A percentile compares a stretch with the other conserved stretches of the same genome.
Conservation (phyloP, 257 asterid species). For the Paraleonurus japonicus region DNA sequence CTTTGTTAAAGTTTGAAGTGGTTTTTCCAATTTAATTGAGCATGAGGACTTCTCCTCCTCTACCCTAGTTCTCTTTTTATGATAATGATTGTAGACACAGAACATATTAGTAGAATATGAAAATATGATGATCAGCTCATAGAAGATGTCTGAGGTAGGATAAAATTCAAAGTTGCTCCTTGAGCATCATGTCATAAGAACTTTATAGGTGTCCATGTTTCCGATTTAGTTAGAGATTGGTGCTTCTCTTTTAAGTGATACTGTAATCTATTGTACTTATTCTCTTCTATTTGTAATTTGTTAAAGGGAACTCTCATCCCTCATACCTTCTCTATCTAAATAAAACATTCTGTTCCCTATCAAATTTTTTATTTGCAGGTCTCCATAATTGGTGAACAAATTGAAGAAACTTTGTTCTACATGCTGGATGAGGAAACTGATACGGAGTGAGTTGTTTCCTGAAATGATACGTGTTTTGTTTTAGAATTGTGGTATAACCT, state of each 20-base stretch:
- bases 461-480: slow-evolving; percentile 10
- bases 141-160: background rate
- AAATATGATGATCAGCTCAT: slow-evolving; percentile 23
- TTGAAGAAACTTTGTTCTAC: slow-evolving; percentile 91
- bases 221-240: background rate
- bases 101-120: slow-evolving; percentile 19
- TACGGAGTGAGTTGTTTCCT: slow-evolving; percentile 66
- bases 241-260: background rate
- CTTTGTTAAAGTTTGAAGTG: slow-evolving; percentile 17
- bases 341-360: background rate
- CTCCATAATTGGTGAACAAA: slow-evolving; percentile 76
- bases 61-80: slow-evolving; percentile 9
- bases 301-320: background rate
- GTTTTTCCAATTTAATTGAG: slow-evolving; percentile 17
- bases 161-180: background rate
- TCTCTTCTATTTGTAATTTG: background rate
- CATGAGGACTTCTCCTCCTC: slow-evolving; percentile 12
- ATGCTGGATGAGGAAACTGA: slow-evolving; percentile 99
- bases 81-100: background rate
- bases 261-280: background rate
- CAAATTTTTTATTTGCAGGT: slow-evolving; percentile 45
- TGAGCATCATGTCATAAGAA: background rate
- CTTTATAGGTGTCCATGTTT: background rate
- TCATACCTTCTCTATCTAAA: background rate
- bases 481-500: slow-evolving; percentile 13